Evolutionary conservation across 495 filamentous ascomycete genomes (phyloP), one percentile per base, ranked within the genome.

Genomic region (Penicillium soppii): DNA sequence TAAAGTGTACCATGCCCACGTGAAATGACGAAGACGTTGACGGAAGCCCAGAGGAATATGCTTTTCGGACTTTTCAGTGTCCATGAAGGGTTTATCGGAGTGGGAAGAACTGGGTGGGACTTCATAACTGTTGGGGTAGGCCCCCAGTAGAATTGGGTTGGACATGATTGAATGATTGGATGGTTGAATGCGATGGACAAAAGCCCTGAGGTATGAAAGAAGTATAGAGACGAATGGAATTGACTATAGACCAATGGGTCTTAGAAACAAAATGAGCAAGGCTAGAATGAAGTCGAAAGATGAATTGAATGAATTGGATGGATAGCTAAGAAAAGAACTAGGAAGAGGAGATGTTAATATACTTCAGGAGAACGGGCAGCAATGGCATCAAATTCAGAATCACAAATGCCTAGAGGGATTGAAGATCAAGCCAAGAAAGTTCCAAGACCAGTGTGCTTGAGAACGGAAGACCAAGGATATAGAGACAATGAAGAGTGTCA

Each of bases 1-100:
- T 15, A 84, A 62, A 9, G 82, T 86, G 62, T 83, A 90, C 78
- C 84, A 88, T 20, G 84, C 83, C 80, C 83, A 87, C n/a, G 85
- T 88, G 59, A 87, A 86, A 56, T 87, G 85, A 46, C 79, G 71
- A 4, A 87, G 66, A 5, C 85, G 72, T 47, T 77, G 69, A 7
- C 67, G 60, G 27, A 79, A 47, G 41, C 22, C n/a, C 12, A 71
- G 10, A 6, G 22, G 53, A 15, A 37, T 23, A 16, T 46, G 52
- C 13, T 63, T 64, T 22, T 61, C 32, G 40, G 37, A 37, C 17
- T 59, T 50, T 40, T 70, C 59, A 4, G 26, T 17, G 12, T 69
- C 52, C 15, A 72, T 43, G 36, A 65, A 66, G 6, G 58, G 53
- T 10, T 42, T 48, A 17, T 65, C 58, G 4, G 68, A 70, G 7